Evolutionary conservation across 306 rosid genomes (phyloP).

Genomic region (Pterocarpus santalinus): DNA sequence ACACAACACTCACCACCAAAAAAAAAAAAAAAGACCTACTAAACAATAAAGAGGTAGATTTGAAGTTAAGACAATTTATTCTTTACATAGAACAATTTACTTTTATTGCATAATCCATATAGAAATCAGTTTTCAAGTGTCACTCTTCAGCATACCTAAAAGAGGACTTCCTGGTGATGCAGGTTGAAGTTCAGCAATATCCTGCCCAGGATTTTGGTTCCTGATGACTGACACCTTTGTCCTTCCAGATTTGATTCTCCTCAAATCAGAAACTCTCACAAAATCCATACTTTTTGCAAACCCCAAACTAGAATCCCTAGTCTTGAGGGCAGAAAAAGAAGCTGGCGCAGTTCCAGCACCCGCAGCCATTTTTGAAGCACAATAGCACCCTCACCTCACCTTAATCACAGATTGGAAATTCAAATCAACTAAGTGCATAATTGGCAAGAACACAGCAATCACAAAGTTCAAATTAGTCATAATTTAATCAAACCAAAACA

Average conservation of each 20-base stretch:
- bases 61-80: constrained; percentile 3
- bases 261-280: constrained; percentile 77
- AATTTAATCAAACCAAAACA: constrained; percentile 16
- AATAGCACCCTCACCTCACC: constrained; percentile 47
- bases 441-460: constrained; percentile 34
- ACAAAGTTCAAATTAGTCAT: neutral
- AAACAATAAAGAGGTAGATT: neutral
- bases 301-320: constrained; percentile 74
- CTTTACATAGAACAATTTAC: neutral
- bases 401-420: constrained; percentile 41
- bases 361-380: constrained; percentile 67
- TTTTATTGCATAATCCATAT: neutral
- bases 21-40: neutral
- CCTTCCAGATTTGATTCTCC: constrained; percentile 60
- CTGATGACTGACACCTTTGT: constrained; percentile 71
- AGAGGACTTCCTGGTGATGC: constrained; percentile 92
- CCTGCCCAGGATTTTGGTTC: constrained; percentile 77
- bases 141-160: constrained; percentile 62
- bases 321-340: constrained; percentile 65
- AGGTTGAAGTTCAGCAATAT: constrained; percentile 82
- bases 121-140: neutral
- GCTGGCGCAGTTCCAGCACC: constrained; percentile 79
- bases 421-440: constrained; percentile 34
- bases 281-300: constrained; percentile 74
- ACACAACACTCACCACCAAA: neutral